Base-by-base conservation (phyloP, 1,139 yeast species). In the Yamadazyma sp. region DNA sequence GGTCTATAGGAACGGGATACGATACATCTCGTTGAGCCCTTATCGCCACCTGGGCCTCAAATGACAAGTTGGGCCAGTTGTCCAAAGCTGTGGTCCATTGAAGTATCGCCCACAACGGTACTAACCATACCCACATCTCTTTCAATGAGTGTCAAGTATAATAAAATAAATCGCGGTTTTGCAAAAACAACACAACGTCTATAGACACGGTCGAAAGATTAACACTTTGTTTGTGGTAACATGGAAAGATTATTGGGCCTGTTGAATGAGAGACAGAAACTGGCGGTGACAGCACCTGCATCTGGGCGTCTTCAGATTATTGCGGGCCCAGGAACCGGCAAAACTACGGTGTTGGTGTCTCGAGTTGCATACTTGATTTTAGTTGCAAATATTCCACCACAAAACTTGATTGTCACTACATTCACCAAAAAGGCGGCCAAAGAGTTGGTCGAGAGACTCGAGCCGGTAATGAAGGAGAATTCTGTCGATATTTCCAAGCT, bases 251-350 rank as follows among this genome's bases (percentile, higher is more conserved):
- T 27, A 14, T 27, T 27, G 27, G 23, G 39, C 4, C 55, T 49
- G 2, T 68, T 88, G 42, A 88, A 88, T 53, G 56, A 50, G 0
- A 73, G 72, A 26, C 96, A 88, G 57, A 50, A 49, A 8, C 49
- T 59, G 38, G 95, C 95, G 0, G 92, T 83, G 1, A 66, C 74
- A 1, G 69, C 81, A 3, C 76, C 83, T 0, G 53, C 66, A 2
- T 54, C 62, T 16, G 78, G 80, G 1, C 73, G 75, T 20, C 64
- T 88, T 30, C 95, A 87, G 56, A 80, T 91, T 22, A 73, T 89
- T 25, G 97, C 97, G 0, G 97, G 97, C 0, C 97, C 97, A 0
- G 97, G 98, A 2, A 85, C 81, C 0, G 91, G 91, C 4, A 86
- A 89, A 58, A 89, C 97, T 3, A 86, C 82, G 53, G 91, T 91